phyloP scores from a whole-genome alignment of 495 filamentous ascomycete genomes.

The Talaromyces proteolyticus region DNA sequence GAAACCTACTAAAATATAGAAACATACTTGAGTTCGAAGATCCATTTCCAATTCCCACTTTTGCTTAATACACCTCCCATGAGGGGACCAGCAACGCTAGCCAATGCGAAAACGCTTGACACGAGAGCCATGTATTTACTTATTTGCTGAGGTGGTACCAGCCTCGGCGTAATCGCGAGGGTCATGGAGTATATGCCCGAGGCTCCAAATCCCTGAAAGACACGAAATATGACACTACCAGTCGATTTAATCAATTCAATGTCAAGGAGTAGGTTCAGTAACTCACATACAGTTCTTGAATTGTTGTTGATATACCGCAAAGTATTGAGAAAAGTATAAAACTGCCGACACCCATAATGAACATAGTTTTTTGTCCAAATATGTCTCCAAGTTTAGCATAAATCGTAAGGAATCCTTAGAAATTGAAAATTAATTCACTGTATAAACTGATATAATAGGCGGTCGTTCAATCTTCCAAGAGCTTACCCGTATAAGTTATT shows the following conservation, averaged over 20 bases:
- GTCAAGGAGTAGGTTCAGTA: constrained; percentile 7
- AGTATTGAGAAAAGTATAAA: constrained; percentile 50
- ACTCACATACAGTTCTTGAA: constrained; percentile 42
- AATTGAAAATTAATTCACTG: neutral
- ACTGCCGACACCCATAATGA: constrained; percentile 41
- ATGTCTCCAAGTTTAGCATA: constrained; percentile 52
- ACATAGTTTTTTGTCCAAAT: constrained; percentile 41
- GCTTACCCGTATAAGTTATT: constrained; percentile 44
- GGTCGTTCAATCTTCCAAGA: no score
- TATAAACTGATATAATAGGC: constrained; percentile 4
- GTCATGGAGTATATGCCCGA: constrained; percentile 46
- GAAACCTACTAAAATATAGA: neutral
- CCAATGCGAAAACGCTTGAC: constrained; percentile 13
- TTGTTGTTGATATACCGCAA: constrained; percentile 41
- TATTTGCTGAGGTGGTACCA: constrained; percentile 28
- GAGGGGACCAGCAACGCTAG: constrained; percentile 33
- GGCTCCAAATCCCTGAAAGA: constrained; percentile 49
- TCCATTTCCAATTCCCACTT: constrained; percentile 37
- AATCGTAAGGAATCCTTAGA: constrained; percentile 45
- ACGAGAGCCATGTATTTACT: constrained; percentile 7
- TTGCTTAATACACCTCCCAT: constrained; percentile 33
- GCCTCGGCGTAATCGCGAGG: constrained; percentile 45
- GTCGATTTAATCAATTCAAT: neutral
- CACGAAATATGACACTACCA: constrained; percentile 40
- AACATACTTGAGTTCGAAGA: constrained; percentile 32